A percentile compares a stretch with the other conserved stretches of the same genome.
These are phyloP conservation scores for Crithidia thermophila DNA, from an alignment of 208 protist genomes.

Conservation along the genomic window DNA sequence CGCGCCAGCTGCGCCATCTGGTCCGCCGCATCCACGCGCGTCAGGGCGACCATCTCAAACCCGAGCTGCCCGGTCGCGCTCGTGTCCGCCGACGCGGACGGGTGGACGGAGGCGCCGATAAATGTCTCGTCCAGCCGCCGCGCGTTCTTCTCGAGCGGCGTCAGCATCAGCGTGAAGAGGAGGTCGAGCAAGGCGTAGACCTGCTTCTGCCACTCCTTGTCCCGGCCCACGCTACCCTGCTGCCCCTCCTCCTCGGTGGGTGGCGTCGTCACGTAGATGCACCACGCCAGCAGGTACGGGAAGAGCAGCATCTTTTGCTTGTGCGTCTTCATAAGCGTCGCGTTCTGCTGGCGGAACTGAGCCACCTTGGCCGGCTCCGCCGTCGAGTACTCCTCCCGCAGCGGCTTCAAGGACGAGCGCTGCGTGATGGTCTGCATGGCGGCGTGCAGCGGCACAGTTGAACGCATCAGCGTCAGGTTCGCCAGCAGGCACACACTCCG, in stretches of 20 bases:
- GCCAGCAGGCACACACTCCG: constrained; percentile 64
- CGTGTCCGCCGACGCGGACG: constrained; percentile 8
- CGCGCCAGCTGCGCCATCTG: constrained; percentile 74
- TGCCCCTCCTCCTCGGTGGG: constrained; percentile 18
- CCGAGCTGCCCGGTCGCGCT: constrained; percentile 24
- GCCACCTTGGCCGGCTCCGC: constrained; percentile 58
- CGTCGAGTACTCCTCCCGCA: constrained; percentile 65
- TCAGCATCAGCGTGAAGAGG: constrained; percentile 66
- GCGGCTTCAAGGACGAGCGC: constrained; percentile 58
- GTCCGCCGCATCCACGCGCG: constrained; percentile 43
- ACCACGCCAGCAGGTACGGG: constrained; percentile 75
- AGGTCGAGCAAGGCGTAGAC: constrained; percentile 79
- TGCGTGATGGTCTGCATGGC: constrained; percentile 57
- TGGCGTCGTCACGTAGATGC: constrained; percentile 56
- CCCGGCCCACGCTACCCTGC: constrained; percentile 6
- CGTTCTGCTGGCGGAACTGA: constrained; percentile 55
- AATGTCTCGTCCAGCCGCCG: constrained; percentile 72
- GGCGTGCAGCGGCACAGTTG: constrained; percentile 38
- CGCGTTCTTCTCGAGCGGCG: constrained; percentile 33
- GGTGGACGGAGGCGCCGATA: constrained; percentile 39
- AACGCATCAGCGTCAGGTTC: constrained; percentile 78
- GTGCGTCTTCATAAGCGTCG: constrained; percentile 68
- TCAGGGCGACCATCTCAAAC: constrained; percentile 68
- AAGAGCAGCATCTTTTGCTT: constrained; percentile 88
- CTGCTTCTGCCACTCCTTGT: constrained; percentile 47